Percentiles rank a stretch among this genome's conserved stretches.
Conservation (phyloP, 805 yeast genomes). For the Ogataea trehalophila region DNA sequence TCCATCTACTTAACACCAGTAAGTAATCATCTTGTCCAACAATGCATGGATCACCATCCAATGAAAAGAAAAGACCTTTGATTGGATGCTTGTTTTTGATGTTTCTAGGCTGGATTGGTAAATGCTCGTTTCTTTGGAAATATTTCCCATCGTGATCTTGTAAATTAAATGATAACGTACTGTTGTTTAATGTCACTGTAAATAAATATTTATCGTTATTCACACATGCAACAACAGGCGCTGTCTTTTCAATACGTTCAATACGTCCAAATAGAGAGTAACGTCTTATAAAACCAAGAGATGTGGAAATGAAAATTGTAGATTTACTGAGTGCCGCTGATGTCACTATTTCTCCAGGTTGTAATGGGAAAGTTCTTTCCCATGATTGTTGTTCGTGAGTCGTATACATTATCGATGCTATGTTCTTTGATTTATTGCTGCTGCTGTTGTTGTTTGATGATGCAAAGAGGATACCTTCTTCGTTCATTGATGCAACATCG, state of each 20-base stretch:
- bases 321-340: constrained; percentile 62
- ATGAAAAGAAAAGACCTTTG: constrained; percentile 77
- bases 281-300: constrained; percentile 66
- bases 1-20: constrained; percentile 71
- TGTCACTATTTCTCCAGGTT: constrained; percentile 52
- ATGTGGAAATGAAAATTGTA: constrained; percentile 65
- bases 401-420: constrained; percentile 48
- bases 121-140: constrained; percentile 38
- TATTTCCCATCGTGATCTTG: constrained; percentile 35
- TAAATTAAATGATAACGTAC: constrained; percentile 29
- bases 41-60: constrained; percentile 85
- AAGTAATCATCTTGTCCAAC: constrained; percentile 76
- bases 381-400: constrained; percentile 69
- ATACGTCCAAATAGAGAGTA: constrained; percentile 75
- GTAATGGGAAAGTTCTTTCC: constrained; percentile 51
- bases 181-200: constrained; percentile 37
- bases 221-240: constrained; percentile 71
- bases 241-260: constrained; percentile 58
- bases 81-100: constrained; percentile 28
- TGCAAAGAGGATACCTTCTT: constrained; percentile 62
- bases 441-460: constrained; percentile 23
- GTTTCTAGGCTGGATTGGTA: constrained; percentile 34
- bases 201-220: constrained; percentile 55
- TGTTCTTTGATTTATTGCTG: constrained; percentile 4
- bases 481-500: constrained; percentile 72